phyloP scores from a whole-genome alignment of 371 early-diverging fungal genomes.

The Smittium culicis region DNA sequence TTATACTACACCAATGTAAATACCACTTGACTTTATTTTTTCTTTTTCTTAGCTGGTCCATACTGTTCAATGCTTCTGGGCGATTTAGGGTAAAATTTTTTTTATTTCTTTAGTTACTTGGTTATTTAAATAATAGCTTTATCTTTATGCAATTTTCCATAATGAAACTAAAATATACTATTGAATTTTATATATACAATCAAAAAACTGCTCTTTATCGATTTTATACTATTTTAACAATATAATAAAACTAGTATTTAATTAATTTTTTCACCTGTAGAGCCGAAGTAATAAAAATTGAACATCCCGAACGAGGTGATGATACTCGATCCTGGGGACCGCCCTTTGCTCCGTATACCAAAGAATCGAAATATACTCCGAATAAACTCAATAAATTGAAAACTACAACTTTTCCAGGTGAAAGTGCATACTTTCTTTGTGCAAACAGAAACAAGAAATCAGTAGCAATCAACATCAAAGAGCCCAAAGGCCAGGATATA shows the following conservation, averaged over 20 bases:
- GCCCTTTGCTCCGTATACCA: constrained; percentile 33
- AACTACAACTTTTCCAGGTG: constrained; percentile 27
- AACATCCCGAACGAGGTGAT: constrained; percentile 63
- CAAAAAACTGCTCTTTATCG: no score
- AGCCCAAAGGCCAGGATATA: constrained; percentile 43
- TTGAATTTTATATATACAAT: no score
- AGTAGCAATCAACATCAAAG: constrained; percentile 70
- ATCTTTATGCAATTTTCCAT: no score
- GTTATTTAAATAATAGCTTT: no score
- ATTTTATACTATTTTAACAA: no score
- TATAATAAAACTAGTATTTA: no score
- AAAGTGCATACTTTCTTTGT: constrained; percentile 79
- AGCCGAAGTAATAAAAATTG: constrained; percentile 81
- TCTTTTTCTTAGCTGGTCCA: constrained; percentile 40
- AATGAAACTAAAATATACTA: no score
- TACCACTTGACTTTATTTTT: no score
- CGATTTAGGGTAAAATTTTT: constrained; percentile 45
- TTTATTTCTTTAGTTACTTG: no score
- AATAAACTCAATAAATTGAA: constrained; percentile 31
- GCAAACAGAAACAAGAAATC: constrained; percentile 85
- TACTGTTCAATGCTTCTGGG: constrained; percentile 78
- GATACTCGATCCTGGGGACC: constrained; percentile 82
- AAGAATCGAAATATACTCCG: neutral
- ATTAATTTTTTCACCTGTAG: constrained; percentile 8
- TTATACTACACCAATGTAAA: neutral